These are phyloP conservation scores for Yamadazyma nakazawae DNA, from an alignment of 805 yeast genomes.

Conservation along the genomic window DNA sequence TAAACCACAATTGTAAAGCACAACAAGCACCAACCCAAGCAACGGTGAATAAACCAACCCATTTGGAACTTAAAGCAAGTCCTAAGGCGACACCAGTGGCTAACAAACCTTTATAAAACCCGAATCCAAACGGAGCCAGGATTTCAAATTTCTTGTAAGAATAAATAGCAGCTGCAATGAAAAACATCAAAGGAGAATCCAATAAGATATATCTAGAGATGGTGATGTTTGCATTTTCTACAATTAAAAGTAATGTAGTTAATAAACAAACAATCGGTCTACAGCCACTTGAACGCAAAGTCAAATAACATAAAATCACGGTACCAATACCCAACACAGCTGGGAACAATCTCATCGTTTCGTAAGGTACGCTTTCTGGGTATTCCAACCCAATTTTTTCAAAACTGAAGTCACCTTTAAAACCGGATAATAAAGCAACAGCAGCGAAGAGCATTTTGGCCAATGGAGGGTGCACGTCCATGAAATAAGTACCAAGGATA, in stretches of 20 bases:
- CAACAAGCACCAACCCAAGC: slow-evolving; percentile 73
- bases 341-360: slow-evolving; percentile 65
- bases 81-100: slow-evolving; percentile 73
- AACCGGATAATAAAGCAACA: slow-evolving; percentile 64
- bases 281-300: slow-evolving; percentile 70
- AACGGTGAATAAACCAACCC: slow-evolving; percentile 82
- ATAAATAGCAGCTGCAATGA: slow-evolving; percentile 69
- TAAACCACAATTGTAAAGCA: slow-evolving; percentile 62
- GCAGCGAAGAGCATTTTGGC: slow-evolving; percentile 76
- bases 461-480: slow-evolving; percentile 80
- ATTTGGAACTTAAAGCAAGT: slow-evolving; percentile 68
- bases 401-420: slow-evolving; percentile 67
- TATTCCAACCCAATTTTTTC: slow-evolving; percentile 60
- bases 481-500: slow-evolving; percentile 58
- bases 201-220: slow-evolving; percentile 71
- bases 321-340: slow-evolving; percentile 69
- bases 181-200: slow-evolving; percentile 74
- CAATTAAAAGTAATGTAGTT: slow-evolving; percentile 52
- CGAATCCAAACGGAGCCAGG: slow-evolving; percentile 54
- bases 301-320: slow-evolving; percentile 59
- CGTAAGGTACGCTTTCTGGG: slow-evolving; percentile 62
- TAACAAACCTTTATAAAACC: slow-evolving; percentile 58
- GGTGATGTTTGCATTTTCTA: slow-evolving; percentile 69
- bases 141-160: slow-evolving; percentile 64
- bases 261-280: slow-evolving; percentile 58